A percentile compares a stretch with the other conserved stretches of the same genome.
Conservation (phyloP, 2,329 filamentous ascomycete species). For the Sporothrix dimorphospora region DNA sequence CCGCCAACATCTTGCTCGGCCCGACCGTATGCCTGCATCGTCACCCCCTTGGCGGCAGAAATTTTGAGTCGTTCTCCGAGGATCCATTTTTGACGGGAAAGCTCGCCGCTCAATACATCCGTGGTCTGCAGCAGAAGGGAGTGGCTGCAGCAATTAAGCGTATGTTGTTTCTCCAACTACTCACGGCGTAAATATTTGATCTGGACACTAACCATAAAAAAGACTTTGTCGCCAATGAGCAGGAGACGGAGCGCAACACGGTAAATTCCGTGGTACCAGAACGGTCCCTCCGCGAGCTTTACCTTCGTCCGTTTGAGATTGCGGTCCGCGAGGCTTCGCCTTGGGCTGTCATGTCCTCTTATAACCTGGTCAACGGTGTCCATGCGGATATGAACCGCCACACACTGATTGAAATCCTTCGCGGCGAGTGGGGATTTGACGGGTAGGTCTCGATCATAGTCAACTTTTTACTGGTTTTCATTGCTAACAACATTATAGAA, state of each 20-base stretch:
- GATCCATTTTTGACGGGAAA: conserved; percentile 78
- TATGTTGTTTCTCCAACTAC: conserved; percentile 43
- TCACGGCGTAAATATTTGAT: background rate
- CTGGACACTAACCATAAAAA: too few species aligned
- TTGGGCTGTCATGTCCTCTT: conserved; percentile 71
- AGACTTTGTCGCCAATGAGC: conserved; percentile 73
- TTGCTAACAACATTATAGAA: conserved; percentile 40
- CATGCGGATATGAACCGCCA: conserved; percentile 62
- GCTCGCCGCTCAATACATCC: conserved; percentile 71
- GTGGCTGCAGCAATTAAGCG: conserved; percentile 81
- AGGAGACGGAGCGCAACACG: conserved; percentile 68
- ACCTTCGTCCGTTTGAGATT: conserved; percentile 76
- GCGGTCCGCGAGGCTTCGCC: conserved; percentile 69
- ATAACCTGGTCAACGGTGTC: conserved; percentile 67
- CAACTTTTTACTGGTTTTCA: too few species aligned
- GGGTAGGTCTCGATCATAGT: conserved; percentile 48
- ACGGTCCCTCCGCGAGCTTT: conserved; percentile 68
- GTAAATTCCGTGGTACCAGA: conserved; percentile 68
- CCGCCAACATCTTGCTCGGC: conserved; percentile 72
- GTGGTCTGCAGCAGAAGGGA: conserved; percentile 71
- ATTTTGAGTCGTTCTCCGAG: conserved; percentile 86
- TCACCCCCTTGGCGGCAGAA: conserved; percentile 79
- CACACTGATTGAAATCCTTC: conserved; percentile 59
- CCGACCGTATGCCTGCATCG: conserved; percentile 83
- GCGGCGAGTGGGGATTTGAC: conserved; percentile 65